Conservation (phyloP, 2,329 filamentous ascomycete genomes). For the Colletotrichum tropicale region DNA sequence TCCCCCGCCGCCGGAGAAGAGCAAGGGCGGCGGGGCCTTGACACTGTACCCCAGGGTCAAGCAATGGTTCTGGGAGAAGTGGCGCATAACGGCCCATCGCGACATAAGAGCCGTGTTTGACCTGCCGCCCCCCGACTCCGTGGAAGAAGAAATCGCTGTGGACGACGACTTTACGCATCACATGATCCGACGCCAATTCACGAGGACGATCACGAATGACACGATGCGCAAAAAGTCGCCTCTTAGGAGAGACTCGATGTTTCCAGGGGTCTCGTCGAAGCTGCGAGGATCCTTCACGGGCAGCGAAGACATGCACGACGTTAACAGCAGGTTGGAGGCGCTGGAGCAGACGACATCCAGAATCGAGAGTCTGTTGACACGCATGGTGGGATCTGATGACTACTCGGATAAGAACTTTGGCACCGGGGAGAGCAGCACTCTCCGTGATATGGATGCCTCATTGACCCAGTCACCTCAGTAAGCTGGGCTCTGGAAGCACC, state of each 20-base stretch:
- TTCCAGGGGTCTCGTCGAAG: slow-evolving; percentile 56
- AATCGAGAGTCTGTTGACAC: slow-evolving; percentile 52
- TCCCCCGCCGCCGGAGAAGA: slow-evolving; percentile 15
- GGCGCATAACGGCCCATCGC: slow-evolving; percentile 71
- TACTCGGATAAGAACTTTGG: slow-evolving; percentile 27
- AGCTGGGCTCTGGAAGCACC: not conserved
- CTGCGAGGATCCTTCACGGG: slow-evolving; percentile 54
- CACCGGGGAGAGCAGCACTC: slow-evolving; percentile 30
- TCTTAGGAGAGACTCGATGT: slow-evolving; percentile 61
- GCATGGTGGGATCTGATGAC: slow-evolving; percentile 32
- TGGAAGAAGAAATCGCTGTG: slow-evolving; percentile 60
- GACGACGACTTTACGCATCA: slow-evolving; percentile 65
- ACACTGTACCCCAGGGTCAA: slow-evolving; percentile 28
- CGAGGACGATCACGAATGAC: slow-evolving; percentile 47
- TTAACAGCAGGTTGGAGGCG: slow-evolving; percentile 47
- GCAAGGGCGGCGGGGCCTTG: slow-evolving; percentile 24
- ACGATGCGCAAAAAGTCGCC: slow-evolving; percentile 32
- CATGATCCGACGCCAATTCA: slow-evolving; percentile 62
- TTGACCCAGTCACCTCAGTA: slow-evolving; percentile 34
- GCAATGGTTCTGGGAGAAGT: slow-evolving; percentile 69
- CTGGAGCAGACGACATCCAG: slow-evolving; percentile 56
- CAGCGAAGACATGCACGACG: slow-evolving; percentile 46
- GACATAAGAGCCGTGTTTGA: slow-evolving; percentile 78
- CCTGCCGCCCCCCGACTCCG: slow-evolving; percentile 67
- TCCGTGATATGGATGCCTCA: slow-evolving; percentile 28